Conservation (phyloP, 2,329 filamentous ascomycete species). For the Alternaria novae-zelandiae region DNA sequence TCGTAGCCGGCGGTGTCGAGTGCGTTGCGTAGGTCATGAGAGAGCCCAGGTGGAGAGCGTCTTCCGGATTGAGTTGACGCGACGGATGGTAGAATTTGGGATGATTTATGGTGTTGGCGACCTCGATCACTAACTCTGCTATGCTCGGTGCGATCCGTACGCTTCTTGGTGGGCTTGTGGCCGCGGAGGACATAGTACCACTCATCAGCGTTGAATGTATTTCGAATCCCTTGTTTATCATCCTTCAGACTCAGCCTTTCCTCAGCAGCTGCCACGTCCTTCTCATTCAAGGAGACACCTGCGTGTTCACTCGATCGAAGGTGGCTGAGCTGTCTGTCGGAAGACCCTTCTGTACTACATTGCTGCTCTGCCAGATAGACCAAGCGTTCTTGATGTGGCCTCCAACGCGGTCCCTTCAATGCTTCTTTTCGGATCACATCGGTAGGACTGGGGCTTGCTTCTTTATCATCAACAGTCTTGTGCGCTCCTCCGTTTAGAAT, state of each 20-base stretch:
- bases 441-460: not conserved
- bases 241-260: not conserved
- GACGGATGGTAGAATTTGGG: not conserved
- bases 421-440: not conserved
- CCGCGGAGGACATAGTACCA: slow-evolving; percentile 6
- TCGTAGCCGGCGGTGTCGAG: not conserved
- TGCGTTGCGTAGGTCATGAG: not conserved
- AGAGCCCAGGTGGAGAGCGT: not conserved
- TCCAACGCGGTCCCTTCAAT: not conserved
- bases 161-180: not conserved
- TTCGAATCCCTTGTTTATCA: not conserved
- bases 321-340: not conserved
- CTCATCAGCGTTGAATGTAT: not conserved
- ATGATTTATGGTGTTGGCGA: not conserved
- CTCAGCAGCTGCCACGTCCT: not conserved
- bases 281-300: not conserved
- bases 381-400: slow-evolving; percentile 2
- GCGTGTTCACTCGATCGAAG: not conserved
- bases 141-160: not conserved
- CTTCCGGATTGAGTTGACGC: not conserved
- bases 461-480: not conserved
- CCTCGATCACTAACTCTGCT: not conserved
- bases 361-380: not conserved
- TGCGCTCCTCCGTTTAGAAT: not conserved
- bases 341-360: not conserved